phyloP scores from a whole-genome alignment of 1,284 basidiomycete species.

The Termitomyces sp. region DNA sequence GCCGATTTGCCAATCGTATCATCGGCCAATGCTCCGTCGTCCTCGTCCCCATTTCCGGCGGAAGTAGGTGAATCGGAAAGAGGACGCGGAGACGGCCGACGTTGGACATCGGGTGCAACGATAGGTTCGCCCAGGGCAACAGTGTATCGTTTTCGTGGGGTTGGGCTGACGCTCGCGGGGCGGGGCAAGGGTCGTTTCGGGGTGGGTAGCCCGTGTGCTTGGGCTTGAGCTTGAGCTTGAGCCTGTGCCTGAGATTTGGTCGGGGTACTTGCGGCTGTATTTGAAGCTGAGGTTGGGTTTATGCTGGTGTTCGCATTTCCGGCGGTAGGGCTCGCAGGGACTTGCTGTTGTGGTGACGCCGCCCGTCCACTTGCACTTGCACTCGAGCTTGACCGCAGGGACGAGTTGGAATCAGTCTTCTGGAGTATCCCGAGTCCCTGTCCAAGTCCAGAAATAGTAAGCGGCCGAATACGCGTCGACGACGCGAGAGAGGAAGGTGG shows the following conservation, averaged over 20 bases:
- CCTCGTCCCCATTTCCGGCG: conserved; percentile 30
- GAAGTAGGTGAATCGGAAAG: conserved; percentile 38
- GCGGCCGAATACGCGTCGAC: conserved; percentile 24
- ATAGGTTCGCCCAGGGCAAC: conserved; percentile 73
- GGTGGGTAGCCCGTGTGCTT: conserved; percentile 24
- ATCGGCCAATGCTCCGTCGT: conserved; percentile 37
- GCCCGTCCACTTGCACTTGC: conserved; percentile 18
- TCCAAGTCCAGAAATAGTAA: conserved; percentile 30
- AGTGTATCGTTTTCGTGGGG: conserved; percentile 75
- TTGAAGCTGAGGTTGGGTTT: background rate
- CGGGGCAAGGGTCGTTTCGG: conserved; percentile 28
- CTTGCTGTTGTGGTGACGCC: conserved; percentile 21
- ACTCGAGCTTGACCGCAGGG: conserved; percentile 21
- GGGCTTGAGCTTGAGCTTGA: conserved; percentile 6
- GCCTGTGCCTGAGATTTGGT: conserved; percentile 2
- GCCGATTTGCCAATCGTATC: conserved; percentile 60
- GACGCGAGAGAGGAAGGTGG: conserved; percentile 46
- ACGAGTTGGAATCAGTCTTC: conserved; percentile 25
- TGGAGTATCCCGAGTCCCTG: conserved; percentile 20
- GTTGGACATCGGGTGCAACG: conserved; percentile 35
- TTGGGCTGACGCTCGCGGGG: conserved; percentile 60
- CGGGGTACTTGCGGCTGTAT: background rate
- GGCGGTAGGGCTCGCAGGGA: background rate
- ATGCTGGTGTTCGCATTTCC: background rate
- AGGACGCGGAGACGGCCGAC: conserved; percentile 22